phyloP scores from a whole-genome alignment of 176 grass and related monocot species.

The Paspalum notatum region DNA sequence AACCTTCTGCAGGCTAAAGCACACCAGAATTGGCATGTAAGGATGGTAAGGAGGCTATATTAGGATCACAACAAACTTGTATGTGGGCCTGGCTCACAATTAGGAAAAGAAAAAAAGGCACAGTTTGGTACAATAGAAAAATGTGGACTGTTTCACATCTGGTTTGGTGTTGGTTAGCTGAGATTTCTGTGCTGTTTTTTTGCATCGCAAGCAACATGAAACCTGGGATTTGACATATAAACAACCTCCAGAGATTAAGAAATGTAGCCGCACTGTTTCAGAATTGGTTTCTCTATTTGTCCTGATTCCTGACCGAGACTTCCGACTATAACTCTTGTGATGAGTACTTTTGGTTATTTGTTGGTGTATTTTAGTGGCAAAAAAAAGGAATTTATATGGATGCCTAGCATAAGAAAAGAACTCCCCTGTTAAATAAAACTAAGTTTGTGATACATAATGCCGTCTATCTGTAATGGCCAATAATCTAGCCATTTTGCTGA shows the following conservation, averaged over 20 bases:
- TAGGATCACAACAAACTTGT: conserved; percentile 30
- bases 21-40: background rate
- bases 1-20: background rate
- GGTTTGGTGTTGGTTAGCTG: background rate
- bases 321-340: background rate
- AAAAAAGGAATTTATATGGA: background rate
- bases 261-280: background rate
- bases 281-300: conserved; percentile 17
- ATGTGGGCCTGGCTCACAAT: background rate
- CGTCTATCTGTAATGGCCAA: background rate
- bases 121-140: conserved; percentile 41
- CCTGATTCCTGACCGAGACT: background rate
- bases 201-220: conserved; percentile 37
- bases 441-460: background rate
- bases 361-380: too few relatives aligned
- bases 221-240: conserved; percentile 5
- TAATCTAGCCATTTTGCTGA: background rate
- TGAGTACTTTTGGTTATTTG: background rate
- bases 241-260: background rate
- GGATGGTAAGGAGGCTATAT: background rate
- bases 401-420: background rate
- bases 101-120: conserved; percentile 10
- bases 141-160: conserved; percentile 21
- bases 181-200: conserved; percentile 11
- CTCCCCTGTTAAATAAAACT: background rate